Conservation (phyloP, 257 asterid species). For the Solanum dulcamara region DNA sequence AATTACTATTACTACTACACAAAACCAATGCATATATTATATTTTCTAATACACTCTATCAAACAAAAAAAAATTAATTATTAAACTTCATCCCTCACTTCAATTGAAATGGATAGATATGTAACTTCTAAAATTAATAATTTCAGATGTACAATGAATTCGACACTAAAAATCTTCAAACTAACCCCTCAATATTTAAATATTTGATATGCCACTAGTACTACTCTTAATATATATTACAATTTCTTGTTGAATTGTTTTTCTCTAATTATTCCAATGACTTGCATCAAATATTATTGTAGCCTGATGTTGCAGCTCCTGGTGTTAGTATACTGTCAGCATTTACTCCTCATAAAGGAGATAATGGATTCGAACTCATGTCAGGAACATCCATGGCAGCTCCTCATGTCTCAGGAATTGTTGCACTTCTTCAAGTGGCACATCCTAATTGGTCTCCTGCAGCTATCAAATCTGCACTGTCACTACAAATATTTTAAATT, state of each 20-base stretch:
- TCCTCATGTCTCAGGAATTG: constrained; percentile 33
- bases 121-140: no score
- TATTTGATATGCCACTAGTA: no score
- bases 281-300: background rate
- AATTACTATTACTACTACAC: no score
- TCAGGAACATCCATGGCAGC: constrained; percentile 34
- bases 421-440: constrained; percentile 22
- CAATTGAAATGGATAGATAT: background rate
- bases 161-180: background rate
- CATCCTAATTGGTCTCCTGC: constrained; percentile 36
- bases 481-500: background rate
- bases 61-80: no score
- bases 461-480: constrained; percentile 1
- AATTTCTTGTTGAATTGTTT: background rate
- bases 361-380: background rate
- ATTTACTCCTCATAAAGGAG: background rate
- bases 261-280: background rate
- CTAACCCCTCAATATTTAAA: background rate
- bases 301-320: background rate
- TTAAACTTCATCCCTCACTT: background rate
- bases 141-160: background rate
- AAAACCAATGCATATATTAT: no score
- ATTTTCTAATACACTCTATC: no score
- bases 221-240: background rate
- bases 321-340: background rate